A percentile compares a stretch with the other conserved stretches of the same genome.
phyloP scores from a whole-genome alignment of 345 rosid species.

The Toxicodendron radicans region DNA sequence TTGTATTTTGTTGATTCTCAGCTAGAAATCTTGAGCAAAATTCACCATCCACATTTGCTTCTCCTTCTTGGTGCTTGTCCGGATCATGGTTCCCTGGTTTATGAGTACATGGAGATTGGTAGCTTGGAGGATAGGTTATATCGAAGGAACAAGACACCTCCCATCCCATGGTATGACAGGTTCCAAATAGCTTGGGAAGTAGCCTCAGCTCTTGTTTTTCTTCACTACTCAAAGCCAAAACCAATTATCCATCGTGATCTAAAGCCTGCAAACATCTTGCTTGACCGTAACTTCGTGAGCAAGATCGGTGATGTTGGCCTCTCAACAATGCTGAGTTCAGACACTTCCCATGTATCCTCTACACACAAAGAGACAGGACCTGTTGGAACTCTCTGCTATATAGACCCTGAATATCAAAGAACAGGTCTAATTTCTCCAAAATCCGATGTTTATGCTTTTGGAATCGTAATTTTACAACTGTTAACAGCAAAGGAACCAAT shows the following conservation, averaged over 20 bases:
- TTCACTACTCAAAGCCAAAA: conserved; percentile 73
- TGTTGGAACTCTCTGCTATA: conserved; percentile 79
- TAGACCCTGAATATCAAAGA: conserved; percentile 91
- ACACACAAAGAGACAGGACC: conserved; percentile 57
- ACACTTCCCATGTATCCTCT: conserved; percentile 35
- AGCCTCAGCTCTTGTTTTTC: conserved; percentile 76
- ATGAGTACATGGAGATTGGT: conserved; percentile 89
- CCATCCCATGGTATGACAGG: conserved; percentile 84
- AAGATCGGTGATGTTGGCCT: conserved; percentile 94
- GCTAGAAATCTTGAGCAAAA: conserved; percentile 82
- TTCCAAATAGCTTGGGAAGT: conserved; percentile 87
- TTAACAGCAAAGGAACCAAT: conserved; percentile 77
- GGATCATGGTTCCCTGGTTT: conserved; percentile 68
- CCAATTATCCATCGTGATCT: conserved; percentile 87
- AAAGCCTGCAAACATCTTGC: conserved; percentile 89
- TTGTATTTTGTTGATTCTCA: conserved; percentile 30
- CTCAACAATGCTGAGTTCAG: conserved; percentile 53
- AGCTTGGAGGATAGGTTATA: conserved; percentile 73
- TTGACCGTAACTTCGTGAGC: conserved; percentile 76
- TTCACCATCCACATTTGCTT: conserved; percentile 85
- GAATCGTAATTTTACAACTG: conserved; percentile 79
- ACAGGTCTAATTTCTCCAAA: conserved; percentile 71
- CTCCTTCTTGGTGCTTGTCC: conserved; percentile 91
- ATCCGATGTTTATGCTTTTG: conserved; percentile 83
- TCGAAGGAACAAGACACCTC: conserved; percentile 39